phyloP scores from a whole-genome alignment of 192 early-diverging fungal genomes.

The Coemansia sp. region DNA sequence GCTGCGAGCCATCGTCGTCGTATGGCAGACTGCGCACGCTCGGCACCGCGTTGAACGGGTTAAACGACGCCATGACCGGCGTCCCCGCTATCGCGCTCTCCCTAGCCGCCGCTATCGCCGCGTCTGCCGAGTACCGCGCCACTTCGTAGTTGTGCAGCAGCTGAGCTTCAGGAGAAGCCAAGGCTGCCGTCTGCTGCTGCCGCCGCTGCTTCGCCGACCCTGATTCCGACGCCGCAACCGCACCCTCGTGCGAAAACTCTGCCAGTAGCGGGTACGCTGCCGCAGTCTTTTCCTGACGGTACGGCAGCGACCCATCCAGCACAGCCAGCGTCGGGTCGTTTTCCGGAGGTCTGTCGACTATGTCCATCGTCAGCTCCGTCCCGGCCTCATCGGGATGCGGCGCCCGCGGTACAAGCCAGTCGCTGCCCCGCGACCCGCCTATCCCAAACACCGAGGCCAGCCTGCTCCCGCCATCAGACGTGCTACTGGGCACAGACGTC shows the following conservation, averaged over 20 bases:
- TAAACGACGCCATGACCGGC: slow-evolving; percentile 18
- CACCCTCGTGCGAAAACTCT: slow-evolving; percentile 12
- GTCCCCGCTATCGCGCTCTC: slow-evolving; percentile 15
- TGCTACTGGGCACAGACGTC: slow-evolving; percentile 2
- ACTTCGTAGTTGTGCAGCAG: slow-evolving; percentile 20
- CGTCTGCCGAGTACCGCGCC: slow-evolving; percentile 30
- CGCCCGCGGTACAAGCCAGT: neutral
- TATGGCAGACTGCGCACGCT: slow-evolving; percentile 32
- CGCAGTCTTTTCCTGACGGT: slow-evolving; percentile 43
- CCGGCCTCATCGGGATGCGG: slow-evolving; percentile 30
- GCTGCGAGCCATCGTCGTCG: slow-evolving; percentile 12
- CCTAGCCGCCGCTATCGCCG: slow-evolving; percentile 35
- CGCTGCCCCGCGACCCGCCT: neutral
- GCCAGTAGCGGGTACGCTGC: slow-evolving; percentile 35
- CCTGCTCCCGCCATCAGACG: neutral
- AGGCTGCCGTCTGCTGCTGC: neutral
- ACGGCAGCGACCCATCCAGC: slow-evolving; percentile 30
- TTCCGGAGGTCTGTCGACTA: slow-evolving; percentile 36
- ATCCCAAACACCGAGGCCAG: slow-evolving; percentile 11
- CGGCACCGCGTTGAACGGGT: slow-evolving; percentile 37
- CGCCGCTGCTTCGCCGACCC: neutral
- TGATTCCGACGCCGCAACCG: neutral
- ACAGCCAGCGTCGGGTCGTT: slow-evolving; percentile 40
- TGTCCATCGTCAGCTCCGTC: slow-evolving; percentile 50
- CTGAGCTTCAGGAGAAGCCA: slow-evolving; percentile 8